These are phyloP conservation scores for Eutrema japonicum DNA, from an alignment of 345 rosid genomes.

Conservation along the genomic window DNA sequence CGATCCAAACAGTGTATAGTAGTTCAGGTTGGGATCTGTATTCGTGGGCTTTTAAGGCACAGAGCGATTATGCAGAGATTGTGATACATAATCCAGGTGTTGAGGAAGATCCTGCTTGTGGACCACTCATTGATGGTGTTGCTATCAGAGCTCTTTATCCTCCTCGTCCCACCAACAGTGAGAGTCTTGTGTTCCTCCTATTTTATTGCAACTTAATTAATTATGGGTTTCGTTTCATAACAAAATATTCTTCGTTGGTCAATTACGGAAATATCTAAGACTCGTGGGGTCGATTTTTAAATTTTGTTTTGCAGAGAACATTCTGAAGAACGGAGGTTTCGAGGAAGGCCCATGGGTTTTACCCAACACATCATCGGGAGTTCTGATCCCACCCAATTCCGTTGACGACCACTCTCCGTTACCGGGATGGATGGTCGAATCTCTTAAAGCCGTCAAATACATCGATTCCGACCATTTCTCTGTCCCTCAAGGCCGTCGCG, in stretches of 20 bases:
- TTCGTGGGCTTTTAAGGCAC: conserved; percentile 73
- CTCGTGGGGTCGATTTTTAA: neutral
- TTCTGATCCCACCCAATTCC: conserved; percentile 71
- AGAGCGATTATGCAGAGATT: conserved; percentile 46
- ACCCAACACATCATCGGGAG: conserved; percentile 70
- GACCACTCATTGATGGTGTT: conserved; percentile 77
- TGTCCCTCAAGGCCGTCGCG: conserved; percentile 65
- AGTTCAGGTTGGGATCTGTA: conserved; percentile 83
- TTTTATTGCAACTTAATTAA: too few relatives aligned
- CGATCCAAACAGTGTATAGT: conserved; percentile 77
- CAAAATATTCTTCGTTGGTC: neutral
- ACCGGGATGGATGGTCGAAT: conserved; percentile 82
- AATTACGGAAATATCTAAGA: conserved; percentile 1
- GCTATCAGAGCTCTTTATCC: conserved; percentile 65
- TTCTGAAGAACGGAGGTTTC: conserved; percentile 71
- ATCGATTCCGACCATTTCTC: conserved; percentile 64
- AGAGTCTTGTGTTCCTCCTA: conserved; percentile 11
- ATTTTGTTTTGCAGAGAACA: conserved; percentile 51
- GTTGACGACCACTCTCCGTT: conserved; percentile 78
- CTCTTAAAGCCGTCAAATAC: conserved; percentile 88
- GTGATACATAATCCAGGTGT: conserved; percentile 82
- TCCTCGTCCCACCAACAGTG: conserved; percentile 63
- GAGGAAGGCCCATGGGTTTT: conserved; percentile 82
- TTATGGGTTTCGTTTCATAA: neutral
- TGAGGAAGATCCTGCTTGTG: conserved; percentile 89